Percentiles rank a stretch among this genome's conserved stretches.
These are phyloP conservation scores for Paragyromitra xinjiangensis DNA, from an alignment of 495 filamentous ascomycete species.

Conservation along the genomic window DNA sequence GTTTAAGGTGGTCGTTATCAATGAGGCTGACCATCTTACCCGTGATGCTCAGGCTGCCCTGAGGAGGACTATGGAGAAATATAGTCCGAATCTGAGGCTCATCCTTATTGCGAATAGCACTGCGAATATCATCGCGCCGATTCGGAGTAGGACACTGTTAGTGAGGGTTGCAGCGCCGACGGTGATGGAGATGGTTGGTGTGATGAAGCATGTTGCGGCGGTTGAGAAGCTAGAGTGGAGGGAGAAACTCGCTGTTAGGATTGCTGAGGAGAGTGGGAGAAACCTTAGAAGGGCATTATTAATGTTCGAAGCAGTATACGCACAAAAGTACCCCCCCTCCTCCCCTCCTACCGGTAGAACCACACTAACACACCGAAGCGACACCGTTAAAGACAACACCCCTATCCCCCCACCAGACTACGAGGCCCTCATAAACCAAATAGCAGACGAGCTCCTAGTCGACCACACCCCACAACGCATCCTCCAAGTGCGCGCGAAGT, in stretches of 20 bases:
- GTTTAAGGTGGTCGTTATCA: slow-evolving; percentile 99
- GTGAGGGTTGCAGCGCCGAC: slow-evolving; percentile 92
- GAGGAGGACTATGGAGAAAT: slow-evolving; percentile 98
- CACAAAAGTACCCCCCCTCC: slow-evolving; percentile 77
- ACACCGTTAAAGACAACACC: slow-evolving; percentile 86
- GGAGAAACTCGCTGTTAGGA: slow-evolving; percentile 76
- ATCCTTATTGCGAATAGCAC: slow-evolving; percentile 94
- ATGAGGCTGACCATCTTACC: slow-evolving; percentile 95
- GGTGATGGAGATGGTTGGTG: slow-evolving; percentile 80
- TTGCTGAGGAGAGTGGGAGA: slow-evolving; percentile 89
- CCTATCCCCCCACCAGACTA: slow-evolving; percentile 94
- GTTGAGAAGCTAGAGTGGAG: slow-evolving; percentile 78
- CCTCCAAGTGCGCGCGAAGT: slow-evolving; percentile 83
- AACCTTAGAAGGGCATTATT: slow-evolving; percentile 89
- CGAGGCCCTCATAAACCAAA: slow-evolving; percentile 86
- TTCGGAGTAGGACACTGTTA: slow-evolving; percentile 85
- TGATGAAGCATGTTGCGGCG: slow-evolving; percentile 75
- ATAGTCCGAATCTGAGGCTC: slow-evolving; percentile 89
- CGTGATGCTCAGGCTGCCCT: slow-evolving; percentile 95
- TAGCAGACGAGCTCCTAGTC: slow-evolving; percentile 88
- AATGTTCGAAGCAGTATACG: slow-evolving; percentile 96
- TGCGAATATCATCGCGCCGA: slow-evolving; percentile 96
- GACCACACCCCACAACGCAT: slow-evolving; percentile 82
- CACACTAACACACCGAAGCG: slow-evolving; percentile 66
- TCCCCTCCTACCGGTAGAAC: not conserved